A percentile compares a stretch with the other conserved stretches of the same genome.
These are phyloP conservation scores for Candida pseudofarinosa DNA, from an alignment of 805 yeast species.

Conservation along the genomic window DNA sequence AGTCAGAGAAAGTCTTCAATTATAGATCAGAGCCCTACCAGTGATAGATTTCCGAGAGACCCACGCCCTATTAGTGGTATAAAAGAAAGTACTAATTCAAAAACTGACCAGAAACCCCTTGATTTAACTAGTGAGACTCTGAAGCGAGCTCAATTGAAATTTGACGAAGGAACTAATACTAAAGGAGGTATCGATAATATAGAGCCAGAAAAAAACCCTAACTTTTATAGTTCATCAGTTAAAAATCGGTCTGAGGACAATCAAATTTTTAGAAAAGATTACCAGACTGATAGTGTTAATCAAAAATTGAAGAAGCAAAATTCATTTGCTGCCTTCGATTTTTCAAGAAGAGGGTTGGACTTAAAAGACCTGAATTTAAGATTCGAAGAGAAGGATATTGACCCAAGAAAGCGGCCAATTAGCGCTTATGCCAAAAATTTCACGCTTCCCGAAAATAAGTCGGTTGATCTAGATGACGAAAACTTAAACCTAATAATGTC, in stretches of 20 bases:
- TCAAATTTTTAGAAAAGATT: background rate
- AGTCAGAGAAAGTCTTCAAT: background rate
- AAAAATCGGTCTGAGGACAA: background rate
- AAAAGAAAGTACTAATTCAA: conserved; percentile 20
- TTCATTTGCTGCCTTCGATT: background rate
- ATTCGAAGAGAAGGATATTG: background rate
- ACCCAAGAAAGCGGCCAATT: background rate
- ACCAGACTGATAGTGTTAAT: background rate
- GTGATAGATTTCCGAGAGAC: background rate
- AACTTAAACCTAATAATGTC: conserved; percentile 21
- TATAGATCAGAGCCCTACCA: background rate
- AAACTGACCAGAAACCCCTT: conserved; percentile 19
- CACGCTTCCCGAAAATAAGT: background rate
- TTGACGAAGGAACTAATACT: background rate
- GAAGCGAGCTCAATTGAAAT: background rate
- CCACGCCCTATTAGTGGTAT: conserved; percentile 1
- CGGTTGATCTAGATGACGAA: conserved; percentile 32
- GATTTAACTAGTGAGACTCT: background rate
- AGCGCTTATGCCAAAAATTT: background rate
- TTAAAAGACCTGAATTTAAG: background rate
- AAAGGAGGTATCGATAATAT: background rate
- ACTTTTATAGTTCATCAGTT: background rate
- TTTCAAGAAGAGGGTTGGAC: background rate
- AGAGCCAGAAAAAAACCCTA: background rate
- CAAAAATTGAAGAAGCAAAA: background rate